Percentiles rank a stretch among this genome's conserved stretches.
These are phyloP conservation scores for Sporothrix phasma DNA, from an alignment of 2,329 filamentous ascomycete species.

Conservation along the genomic window DNA sequence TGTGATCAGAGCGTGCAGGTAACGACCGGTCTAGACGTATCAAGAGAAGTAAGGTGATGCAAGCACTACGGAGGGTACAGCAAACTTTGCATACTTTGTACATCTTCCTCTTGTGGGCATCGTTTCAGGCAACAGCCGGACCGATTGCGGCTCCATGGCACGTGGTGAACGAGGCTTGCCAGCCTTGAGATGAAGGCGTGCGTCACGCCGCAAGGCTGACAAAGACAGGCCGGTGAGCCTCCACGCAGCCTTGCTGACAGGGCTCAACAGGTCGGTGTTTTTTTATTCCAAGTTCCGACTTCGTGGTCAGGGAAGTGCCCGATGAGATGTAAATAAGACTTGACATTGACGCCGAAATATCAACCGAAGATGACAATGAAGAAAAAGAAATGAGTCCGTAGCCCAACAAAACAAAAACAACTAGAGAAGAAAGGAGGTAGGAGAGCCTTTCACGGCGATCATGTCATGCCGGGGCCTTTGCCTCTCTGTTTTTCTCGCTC, in stretches of 20 bases:
- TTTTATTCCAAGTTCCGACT: too few relatives aligned
- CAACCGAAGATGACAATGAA: background rate
- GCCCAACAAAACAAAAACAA: background rate
- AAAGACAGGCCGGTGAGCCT: too few relatives aligned
- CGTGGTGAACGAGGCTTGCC: background rate
- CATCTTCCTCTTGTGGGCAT: background rate
- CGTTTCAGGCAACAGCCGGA: background rate
- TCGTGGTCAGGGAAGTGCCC: background rate
- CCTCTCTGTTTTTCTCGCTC: background rate
- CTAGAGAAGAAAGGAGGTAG: background rate
- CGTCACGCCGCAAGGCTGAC: background rate
- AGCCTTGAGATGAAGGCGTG: background rate
- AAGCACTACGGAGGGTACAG: background rate
- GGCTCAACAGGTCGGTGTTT: background rate
- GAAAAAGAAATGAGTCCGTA: background rate
- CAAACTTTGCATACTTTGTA: too few relatives aligned
- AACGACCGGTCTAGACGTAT: background rate
- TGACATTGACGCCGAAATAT: background rate
- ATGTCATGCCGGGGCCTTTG: background rate
- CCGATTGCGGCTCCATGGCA: background rate
- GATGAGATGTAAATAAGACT: background rate
- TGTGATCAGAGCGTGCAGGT: background rate
- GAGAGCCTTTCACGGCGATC: background rate
- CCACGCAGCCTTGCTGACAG: background rate
- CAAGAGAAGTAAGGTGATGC: background rate